Base-by-base conservation (phyloP, 345 rosid species). In the Eutrema japonicum region DNA sequence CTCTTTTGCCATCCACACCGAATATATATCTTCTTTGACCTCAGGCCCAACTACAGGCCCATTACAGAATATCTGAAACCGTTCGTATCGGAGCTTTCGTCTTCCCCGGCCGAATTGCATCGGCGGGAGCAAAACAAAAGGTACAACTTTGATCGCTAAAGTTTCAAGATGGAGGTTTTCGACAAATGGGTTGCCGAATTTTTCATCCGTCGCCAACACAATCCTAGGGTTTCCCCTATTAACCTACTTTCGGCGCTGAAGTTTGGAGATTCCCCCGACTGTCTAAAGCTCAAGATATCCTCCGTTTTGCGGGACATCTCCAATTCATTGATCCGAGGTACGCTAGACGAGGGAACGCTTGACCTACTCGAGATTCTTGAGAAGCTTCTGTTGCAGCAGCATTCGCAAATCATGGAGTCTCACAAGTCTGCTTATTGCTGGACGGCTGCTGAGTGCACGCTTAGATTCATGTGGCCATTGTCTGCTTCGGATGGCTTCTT, bases 361-460 rank as follows among this genome's bases (percentile, higher is more conserved):
- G 89, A 85, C 4, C 70, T 57, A 0, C 82, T 90, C 1, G 84
- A 81, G 54, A 29, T 47, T 1, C 37, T 86, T 3, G 89, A 83
- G 60, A 61, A 59, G 58, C 46, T 85, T 57, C 82, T 82, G 40
- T 45, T 66, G 54, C 66, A 61, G 12, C 73, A 68, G n/a, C 76
- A 77, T 9, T 18, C 36, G 27, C 2, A 66, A 10, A 38, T 79
- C 32, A 10, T 64, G 11, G 82, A 63, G 3, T 82, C 90, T 13
- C 82, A 89, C 83, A 80, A 77, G 80, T 73, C 47, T 7, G 93
- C 96, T 6, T 89, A 84, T 59, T 71, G 81, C 42, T 87, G 84
- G 22, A 84, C 73, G 27, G 93, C 87, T 5, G 81, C 74, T 35
- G 91, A 89, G 58, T 91, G 89, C 29, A 79, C 88, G 46, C 4